Evolutionary conservation across 257 asterid genomes (phyloP), one percentile per base, ranked within the genome.

Genomic region (Scutellaria galericulata): DNA sequence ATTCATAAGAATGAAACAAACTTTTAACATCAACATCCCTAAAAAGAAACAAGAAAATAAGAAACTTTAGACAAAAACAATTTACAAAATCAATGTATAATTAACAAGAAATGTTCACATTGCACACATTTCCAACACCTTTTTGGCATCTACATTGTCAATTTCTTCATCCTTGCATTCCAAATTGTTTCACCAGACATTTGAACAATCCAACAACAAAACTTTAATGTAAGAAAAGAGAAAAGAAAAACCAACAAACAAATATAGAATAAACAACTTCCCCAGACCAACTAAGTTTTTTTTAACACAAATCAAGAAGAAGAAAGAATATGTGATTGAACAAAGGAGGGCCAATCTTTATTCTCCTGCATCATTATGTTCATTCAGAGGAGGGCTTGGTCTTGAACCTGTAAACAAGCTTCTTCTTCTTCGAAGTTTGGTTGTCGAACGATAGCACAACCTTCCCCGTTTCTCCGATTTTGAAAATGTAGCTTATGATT

Each of bases 321-420:
- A 68, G 53, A 73, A 66, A 71, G 55, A 58, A 77, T 80, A 80
- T 84, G 85, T 83, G 81, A 84, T 80, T 66, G 84, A 83, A 82
- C 78, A 75, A 75, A 78, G 76, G 73, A 74, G 27, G 68, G 76
- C 66, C 66, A 46, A 5, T 54, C 64, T 44, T 75, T 48, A 41
- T 75, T 64, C 7, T 2, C 5, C 37, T 31, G 37, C 5, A 31
- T 31, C 5, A 31, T 31, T 31, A 31, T 31, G 37, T 74, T 88
- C 84, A 89, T 59, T 88, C 89, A 48, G 92, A 80, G 74, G 92
- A 80, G 74, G 80, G 39, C 86, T 89, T 85, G 86, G 82, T 80
- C 96, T 90, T 92, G 86, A 84, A 86, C 96, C 98, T 88, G 77
- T 87, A 90, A 61, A 90, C 84, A 63, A 92, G 95, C 86, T 90